These are phyloP conservation scores for Boletellus emodensis DNA, from an alignment of 768 basidiomycete species.

Conservation along the genomic window DNA sequence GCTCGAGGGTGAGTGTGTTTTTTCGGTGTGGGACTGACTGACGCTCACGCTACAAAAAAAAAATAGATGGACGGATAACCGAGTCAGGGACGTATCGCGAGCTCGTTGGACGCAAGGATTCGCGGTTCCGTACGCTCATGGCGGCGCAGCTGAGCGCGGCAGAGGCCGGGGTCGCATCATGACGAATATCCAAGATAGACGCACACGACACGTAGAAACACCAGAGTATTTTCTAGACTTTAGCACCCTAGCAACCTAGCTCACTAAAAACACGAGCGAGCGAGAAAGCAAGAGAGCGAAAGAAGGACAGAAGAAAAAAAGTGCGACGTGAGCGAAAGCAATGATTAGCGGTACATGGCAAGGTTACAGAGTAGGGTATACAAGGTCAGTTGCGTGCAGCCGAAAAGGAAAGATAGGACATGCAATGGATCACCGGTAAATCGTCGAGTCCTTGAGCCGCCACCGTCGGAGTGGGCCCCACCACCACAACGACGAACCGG, in stretches of 20 bases:
- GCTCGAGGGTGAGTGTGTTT: constrained; percentile 61
- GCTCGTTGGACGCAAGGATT: constrained; percentile 66
- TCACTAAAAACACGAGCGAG: not conserved
- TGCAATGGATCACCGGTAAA: constrained; percentile 39
- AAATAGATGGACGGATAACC: constrained; percentile 61
- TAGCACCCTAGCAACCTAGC: constrained; percentile 2
- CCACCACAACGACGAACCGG: constrained; percentile 60
- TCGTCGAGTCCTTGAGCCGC: constrained; percentile 74
- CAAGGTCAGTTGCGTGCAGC: too few relatives aligned
- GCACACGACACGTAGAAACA: not conserved
- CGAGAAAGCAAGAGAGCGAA: too few relatives aligned
- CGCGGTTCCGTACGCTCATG: constrained; percentile 84
- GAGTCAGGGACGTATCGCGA: constrained; percentile 81
- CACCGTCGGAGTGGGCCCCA: constrained; percentile 75
- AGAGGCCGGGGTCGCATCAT: constrained; percentile 12
- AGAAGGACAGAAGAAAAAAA: too few relatives aligned
- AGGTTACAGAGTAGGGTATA: not conserved
- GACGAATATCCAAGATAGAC: not conserved
- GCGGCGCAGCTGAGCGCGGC: constrained; percentile 76
- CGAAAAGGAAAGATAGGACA: too few relatives aligned
- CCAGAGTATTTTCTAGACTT: not conserved
- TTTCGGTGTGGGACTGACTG: not conserved
- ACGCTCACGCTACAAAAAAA: constrained; percentile 17
- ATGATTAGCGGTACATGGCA: constrained; percentile 4
- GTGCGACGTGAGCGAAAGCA: not conserved